Evolutionary conservation across 495 filamentous ascomycete genomes (phyloP).

Genomic region (Hypoxylon lienhwacheense): DNA sequence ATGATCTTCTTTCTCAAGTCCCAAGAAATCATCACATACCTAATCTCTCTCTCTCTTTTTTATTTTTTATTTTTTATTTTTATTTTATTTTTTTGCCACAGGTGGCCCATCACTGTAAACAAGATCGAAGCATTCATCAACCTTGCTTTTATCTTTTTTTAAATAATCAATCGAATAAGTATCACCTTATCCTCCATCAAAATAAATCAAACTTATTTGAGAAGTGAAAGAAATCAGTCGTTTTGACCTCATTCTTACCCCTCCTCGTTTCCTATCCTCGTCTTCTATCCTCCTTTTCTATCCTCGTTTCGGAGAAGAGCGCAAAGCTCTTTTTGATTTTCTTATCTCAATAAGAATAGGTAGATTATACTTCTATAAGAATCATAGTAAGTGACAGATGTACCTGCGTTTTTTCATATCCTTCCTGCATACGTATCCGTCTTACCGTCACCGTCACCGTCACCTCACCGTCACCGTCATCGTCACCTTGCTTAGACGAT

Average conservation of each 20-base stretch:
- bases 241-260: slow-evolving; percentile 17
- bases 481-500: neutral
- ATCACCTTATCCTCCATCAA: too few relatives aligned
- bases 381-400: slow-evolving; percentile 16
- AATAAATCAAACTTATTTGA: too few relatives aligned
- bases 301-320: neutral
- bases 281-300: neutral
- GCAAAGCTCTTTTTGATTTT: too few relatives aligned
- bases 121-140: slow-evolving; percentile 2
- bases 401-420: slow-evolving; percentile 4
- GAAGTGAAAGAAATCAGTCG: slow-evolving; percentile 8
- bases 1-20: slow-evolving; percentile 18
- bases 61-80: neutral
- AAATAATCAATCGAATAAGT: too few relatives aligned
- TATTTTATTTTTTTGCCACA: slow-evolving; percentile 33
- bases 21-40: neutral
- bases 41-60: too few relatives aligned
- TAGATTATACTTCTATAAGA: neutral
- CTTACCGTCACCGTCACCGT: neutral
- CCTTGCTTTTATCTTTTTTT: slow-evolving; percentile 11
- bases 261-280: slow-evolving; percentile 11
- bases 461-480: neutral
- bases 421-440: neutral
- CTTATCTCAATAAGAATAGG: neutral
- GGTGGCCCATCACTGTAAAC: neutral